phyloP scores from a whole-genome alignment of 164 flowering plant species.

The Sedum album region DNA sequence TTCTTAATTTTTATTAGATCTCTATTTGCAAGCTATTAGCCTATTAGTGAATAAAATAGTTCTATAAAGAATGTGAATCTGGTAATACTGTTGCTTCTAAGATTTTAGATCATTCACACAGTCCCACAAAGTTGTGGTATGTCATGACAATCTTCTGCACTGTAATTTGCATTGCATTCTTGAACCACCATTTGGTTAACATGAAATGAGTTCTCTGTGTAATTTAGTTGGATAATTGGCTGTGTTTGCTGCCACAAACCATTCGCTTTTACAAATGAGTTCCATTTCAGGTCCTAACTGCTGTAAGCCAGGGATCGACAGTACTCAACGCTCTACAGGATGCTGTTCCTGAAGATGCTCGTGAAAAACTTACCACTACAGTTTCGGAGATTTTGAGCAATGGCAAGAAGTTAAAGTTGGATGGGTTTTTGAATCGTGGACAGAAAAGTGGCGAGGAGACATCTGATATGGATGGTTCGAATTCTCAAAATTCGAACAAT shows the following conservation, averaged over 20 bases:
- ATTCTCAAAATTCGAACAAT: conserved; percentile 21
- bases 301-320: conserved; percentile 83
- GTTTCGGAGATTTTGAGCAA: conserved; percentile 56
- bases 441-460: conserved; percentile 17
- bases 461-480: conserved; percentile 21
- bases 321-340: conserved; percentile 80
- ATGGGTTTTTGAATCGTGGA: conserved; percentile 26
- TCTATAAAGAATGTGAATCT: too few relatives aligned
- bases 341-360: conserved; percentile 96
- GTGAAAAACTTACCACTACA: conserved; percentile 74
- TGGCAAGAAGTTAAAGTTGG: conserved; percentile 42
- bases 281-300: conserved; percentile 59
- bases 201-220: not conserved
- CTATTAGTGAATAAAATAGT: too few relatives aligned
- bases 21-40: too few relatives aligned
- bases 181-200: not conserved
- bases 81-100: too few relatives aligned
- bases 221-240: not conserved
- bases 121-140: not conserved
- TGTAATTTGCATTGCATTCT: not conserved
- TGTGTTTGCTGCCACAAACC: not conserved
- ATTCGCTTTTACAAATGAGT: not conserved
- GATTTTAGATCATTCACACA: not conserved
- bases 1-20: too few relatives aligned
- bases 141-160: not conserved